These are phyloP conservation scores for Lecanosticta acicola DNA, from an alignment of 2,329 filamentous ascomycete genomes.

Conservation along the genomic window DNA sequence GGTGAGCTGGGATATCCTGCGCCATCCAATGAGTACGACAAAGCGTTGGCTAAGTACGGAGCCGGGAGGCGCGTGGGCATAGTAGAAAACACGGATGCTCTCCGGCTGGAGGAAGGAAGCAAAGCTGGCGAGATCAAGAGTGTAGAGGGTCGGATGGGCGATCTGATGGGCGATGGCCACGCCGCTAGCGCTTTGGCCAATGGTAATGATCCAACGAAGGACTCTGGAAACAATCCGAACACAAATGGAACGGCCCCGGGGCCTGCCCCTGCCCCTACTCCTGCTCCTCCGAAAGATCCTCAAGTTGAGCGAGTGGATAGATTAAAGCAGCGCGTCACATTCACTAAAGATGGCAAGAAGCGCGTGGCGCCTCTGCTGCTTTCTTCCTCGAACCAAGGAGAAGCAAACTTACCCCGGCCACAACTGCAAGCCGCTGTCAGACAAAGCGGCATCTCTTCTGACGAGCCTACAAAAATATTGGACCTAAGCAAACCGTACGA, in stretches of 20 bases:
- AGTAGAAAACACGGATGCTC: constrained; percentile 82
- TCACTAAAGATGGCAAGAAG: constrained; percentile 96
- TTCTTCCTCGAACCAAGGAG: constrained; percentile 72
- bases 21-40: constrained; percentile 81
- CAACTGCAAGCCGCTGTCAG: constrained; percentile 75
- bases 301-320: constrained; percentile 57
- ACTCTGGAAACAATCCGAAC: constrained; percentile 2
- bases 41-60: constrained; percentile 86
- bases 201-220: constrained; percentile 42
- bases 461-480: constrained; percentile 55
- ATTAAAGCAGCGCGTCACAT: constrained; percentile 85
- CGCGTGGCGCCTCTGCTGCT: constrained; percentile 87
- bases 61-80: constrained; percentile 84
- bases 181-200: constrained; percentile 41
- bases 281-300: constrained; percentile 43
- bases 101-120: constrained; percentile 77
- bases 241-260: constrained; percentile 29
- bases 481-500: constrained; percentile 94
- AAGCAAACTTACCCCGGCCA: constrained; percentile 82
- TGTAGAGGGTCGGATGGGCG: constrained; percentile 92
- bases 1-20: constrained; percentile 89
- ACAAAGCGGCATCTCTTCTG: constrained; percentile 44
- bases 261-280: constrained; percentile 39
- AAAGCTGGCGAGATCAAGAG: constrained; percentile 85
- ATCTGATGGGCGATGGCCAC: constrained; percentile 87